Conservation (phyloP, 2,329 filamentous ascomycete species). For the Penicillium sp. region DNA sequence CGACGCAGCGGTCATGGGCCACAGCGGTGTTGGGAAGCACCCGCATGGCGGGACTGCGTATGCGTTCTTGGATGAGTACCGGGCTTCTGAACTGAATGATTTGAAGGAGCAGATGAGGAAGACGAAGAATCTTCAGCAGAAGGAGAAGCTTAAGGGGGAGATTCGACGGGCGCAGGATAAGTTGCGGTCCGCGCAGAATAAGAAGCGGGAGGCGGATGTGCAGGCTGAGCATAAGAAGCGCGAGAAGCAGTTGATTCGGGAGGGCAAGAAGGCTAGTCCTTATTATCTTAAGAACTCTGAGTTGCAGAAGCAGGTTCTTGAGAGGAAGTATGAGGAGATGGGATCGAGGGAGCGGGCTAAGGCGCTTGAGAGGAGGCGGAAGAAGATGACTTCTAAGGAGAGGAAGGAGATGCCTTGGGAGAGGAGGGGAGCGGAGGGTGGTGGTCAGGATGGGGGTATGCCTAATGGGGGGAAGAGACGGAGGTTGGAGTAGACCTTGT, state of each 20-base stretch:
- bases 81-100: conserved; percentile 75
- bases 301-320: conserved; percentile 79
- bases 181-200: conserved; percentile 67
- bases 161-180: conserved; percentile 77
- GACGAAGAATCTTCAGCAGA: conserved; percentile 63
- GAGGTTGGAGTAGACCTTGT: conserved; percentile 25
- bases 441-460: conserved; percentile 16
- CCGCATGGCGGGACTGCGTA: conserved; percentile 67
- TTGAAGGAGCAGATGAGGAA: conserved; percentile 67
- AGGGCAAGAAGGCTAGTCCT: conserved; percentile 76
- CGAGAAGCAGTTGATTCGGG: conserved; percentile 80
- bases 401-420: conserved; percentile 69
- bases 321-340: conserved; percentile 78
- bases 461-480: conserved; percentile 31
- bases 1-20: conserved; percentile 58
- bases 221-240: conserved; percentile 72
- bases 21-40: conserved; percentile 32
- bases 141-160: conserved; percentile 69
- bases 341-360: conserved; percentile 81
- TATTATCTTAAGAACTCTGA: conserved; percentile 93
- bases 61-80: conserved; percentile 83
- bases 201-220: conserved; percentile 69
- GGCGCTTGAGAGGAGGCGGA: conserved; percentile 80
- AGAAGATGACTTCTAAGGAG: conserved; percentile 86
- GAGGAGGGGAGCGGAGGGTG: conserved; percentile 45